Percentiles rank a stretch among this genome's conserved stretches.
Conservation (phyloP, 805 yeast species). For the Middelhovenomyces tepae region DNA sequence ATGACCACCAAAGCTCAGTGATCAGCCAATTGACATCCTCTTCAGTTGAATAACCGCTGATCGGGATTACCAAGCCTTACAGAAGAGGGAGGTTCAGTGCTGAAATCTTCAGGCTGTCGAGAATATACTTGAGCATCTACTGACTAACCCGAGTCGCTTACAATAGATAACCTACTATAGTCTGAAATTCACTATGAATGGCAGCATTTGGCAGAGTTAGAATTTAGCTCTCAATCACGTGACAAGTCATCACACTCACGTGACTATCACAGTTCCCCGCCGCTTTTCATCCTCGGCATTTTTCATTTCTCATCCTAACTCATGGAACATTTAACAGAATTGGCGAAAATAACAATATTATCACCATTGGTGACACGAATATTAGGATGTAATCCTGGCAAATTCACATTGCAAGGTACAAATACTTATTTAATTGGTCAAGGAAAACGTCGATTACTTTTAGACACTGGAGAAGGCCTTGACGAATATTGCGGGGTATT, state of each 20-base stretch:
- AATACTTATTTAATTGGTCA: constrained; percentile 31
- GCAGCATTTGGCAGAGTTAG: too few relatives aligned
- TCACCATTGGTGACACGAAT: constrained; percentile 28
- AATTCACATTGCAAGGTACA: constrained; percentile 32
- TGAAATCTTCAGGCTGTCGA: too few relatives aligned
- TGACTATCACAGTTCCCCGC: neutral
- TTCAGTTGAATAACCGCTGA: too few relatives aligned
- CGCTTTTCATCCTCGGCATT: neutral
- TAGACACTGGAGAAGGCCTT: constrained; percentile 31
- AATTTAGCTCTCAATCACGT: constrained; percentile 1
- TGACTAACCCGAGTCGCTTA: neutral
- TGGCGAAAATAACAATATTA: constrained; percentile 18
- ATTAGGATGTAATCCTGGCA: constrained; percentile 30
- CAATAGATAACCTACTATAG: too few relatives aligned
- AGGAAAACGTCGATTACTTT: constrained; percentile 24
- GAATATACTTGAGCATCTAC: neutral
- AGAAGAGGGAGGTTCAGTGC: too few relatives aligned
- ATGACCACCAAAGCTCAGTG: too few relatives aligned
- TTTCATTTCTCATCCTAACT: constrained; percentile 1
- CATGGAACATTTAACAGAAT: constrained; percentile 2
- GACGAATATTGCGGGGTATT: constrained; percentile 22
- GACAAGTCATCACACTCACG: neutral
- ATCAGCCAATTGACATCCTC: too few relatives aligned
- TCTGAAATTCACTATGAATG: too few relatives aligned
- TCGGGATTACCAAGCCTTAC: too few relatives aligned